These are phyloP conservation scores for Xerocomellus chrysenteron DNA, from an alignment of 768 basidiomycete genomes.

Conservation along the genomic window DNA sequence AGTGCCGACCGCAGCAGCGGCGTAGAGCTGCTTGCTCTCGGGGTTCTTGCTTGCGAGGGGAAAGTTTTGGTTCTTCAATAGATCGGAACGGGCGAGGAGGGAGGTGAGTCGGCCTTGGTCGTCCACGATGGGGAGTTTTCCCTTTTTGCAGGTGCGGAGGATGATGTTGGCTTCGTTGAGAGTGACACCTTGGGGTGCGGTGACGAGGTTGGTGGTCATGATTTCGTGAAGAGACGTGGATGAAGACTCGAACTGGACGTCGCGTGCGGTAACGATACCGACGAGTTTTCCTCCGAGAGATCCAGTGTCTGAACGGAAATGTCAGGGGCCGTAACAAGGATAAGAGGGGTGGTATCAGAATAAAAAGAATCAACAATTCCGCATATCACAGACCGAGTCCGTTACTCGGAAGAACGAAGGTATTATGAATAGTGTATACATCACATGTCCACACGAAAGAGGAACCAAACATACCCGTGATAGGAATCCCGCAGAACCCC, in stretches of 20 bases:
- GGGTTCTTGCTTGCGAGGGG: constrained; percentile 93
- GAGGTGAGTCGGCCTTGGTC: constrained; percentile 62
- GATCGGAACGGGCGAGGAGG: constrained; percentile 93
- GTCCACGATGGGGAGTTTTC: constrained; percentile 89
- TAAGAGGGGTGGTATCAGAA: constrained; percentile 15
- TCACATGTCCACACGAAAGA: constrained; percentile 30
- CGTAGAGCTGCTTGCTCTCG: constrained; percentile 90
- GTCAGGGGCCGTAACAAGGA: constrained; percentile 20
- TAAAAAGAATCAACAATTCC: constrained; percentile 41
- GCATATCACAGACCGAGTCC: constrained; percentile 70
- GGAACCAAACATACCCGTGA: constrained; percentile 75
- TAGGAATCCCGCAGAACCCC: constrained; percentile 96
- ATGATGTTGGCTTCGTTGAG: constrained; percentile 91
- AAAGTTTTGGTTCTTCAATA: constrained; percentile 96
- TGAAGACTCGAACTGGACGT: constrained; percentile 86
- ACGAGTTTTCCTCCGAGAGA: constrained; percentile 86
- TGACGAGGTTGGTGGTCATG: constrained; percentile 89
- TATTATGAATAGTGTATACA: constrained; percentile 49
- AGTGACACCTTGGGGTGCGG: constrained; percentile 85
- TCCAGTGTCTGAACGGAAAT: constrained; percentile 67
- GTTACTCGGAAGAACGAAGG: constrained; percentile 91
- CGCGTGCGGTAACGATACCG: constrained; percentile 95
- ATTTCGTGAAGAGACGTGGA: constrained; percentile 68
- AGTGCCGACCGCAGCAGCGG: constrained; percentile 94
- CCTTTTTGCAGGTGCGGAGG: constrained; percentile 95